Conservation (phyloP, 495 filamentous ascomycete species). For the Lichenothelia convexa region DNA sequence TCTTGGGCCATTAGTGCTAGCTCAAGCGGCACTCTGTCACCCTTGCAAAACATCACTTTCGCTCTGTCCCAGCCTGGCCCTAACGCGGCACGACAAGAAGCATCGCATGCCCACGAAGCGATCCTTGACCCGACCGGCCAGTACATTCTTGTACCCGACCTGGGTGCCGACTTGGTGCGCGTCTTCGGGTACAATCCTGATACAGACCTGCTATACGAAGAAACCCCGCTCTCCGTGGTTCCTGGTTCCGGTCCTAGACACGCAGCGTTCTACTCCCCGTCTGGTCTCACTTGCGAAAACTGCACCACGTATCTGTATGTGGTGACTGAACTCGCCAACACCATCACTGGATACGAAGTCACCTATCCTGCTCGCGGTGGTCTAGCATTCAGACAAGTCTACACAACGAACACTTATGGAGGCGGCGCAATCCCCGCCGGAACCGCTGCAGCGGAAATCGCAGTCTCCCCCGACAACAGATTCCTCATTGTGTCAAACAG, state of each 20-base stretch:
- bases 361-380: slow-evolving; percentile 12
- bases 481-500: slow-evolving; percentile 50
- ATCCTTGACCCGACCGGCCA: slow-evolving; percentile 22
- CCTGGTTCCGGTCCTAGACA: slow-evolving; percentile 21
- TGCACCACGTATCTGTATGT: slow-evolving; percentile 16
- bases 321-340: slow-evolving; percentile 16
- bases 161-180: slow-evolving; percentile 19
- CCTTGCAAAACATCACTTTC: slow-evolving; percentile 15
- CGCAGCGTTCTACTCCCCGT: slow-evolving; percentile 19
- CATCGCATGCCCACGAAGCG: slow-evolving; percentile 19
- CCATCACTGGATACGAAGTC: slow-evolving; percentile 17
- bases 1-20: slow-evolving; percentile 8
- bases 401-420: slow-evolving; percentile 13
- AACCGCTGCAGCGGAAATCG: slow-evolving; percentile 38
- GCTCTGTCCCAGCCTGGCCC: slow-evolving; percentile 10
- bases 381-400: slow-evolving; percentile 14
- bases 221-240: slow-evolving; percentile 7
- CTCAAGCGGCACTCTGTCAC: slow-evolving; percentile 10
- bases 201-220: slow-evolving; percentile 9
- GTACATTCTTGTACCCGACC: slow-evolving; percentile 23
- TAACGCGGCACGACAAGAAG: slow-evolving; percentile 14
- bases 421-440: slow-evolving; percentile 8
- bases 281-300: slow-evolving; percentile 6
- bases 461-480: slow-evolving; percentile 36
- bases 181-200: slow-evolving; percentile 13